These are phyloP conservation scores for Conticribra guillardii DNA, from an alignment of 108 stramenopile genomes.

Conservation along the genomic window DNA sequence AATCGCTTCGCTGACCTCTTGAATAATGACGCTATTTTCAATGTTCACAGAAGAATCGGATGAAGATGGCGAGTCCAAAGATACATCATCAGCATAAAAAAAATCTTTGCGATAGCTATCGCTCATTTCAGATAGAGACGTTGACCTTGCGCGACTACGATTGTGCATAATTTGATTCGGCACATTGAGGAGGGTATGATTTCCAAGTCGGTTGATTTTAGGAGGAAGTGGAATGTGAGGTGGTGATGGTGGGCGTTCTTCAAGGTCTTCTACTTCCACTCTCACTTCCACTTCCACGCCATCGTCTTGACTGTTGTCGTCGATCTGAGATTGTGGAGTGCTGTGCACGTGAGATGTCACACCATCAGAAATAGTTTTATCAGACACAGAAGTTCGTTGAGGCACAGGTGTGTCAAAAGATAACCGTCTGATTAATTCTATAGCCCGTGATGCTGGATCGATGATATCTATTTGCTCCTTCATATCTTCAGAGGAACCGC, in stretches of 20 bases:
- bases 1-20: not conserved
- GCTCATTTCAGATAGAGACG: constrained; percentile 38
- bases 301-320: not conserved
- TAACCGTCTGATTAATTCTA: constrained; percentile 19
- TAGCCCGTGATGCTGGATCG: constrained; percentile 6
- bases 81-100: not conserved
- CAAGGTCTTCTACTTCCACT: not conserved
- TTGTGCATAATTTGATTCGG: constrained; percentile 23
- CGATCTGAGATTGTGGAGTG: not conserved
- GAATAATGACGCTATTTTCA: not conserved
- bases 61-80: not conserved
- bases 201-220: constrained; percentile 22
- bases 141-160: constrained; percentile 23
- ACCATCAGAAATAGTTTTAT: not conserved
- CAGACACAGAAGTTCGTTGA: not conserved
- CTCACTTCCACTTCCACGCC: not conserved
- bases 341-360: not conserved
- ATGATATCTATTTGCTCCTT: constrained; percentile 3
- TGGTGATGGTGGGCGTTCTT: not conserved
- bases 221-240: constrained; percentile 15
- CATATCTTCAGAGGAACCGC: too few relatives aligned
- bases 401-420: constrained; percentile 16
- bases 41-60: not conserved
- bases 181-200: constrained; percentile 1
- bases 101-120: constrained; percentile 15